These are phyloP conservation scores for Arthrinium puccinioides DNA, from an alignment of 2,329 filamentous ascomycete genomes.

Conservation along the genomic window DNA sequence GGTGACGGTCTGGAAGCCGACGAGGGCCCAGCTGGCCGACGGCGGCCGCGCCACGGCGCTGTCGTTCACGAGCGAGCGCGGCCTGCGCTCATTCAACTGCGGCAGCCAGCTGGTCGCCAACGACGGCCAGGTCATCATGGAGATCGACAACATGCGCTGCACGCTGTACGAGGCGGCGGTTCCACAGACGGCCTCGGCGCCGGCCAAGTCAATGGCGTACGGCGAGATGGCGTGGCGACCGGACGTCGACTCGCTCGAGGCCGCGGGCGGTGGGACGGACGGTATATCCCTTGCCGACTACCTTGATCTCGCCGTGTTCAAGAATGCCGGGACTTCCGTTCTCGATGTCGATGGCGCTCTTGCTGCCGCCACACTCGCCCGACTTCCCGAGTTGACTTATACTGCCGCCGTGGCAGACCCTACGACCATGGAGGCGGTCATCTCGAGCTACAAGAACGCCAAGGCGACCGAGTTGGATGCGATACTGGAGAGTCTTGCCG, in stretches of 20 bases:
- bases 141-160: constrained; percentile 17
- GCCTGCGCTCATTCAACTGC: constrained; percentile 13
- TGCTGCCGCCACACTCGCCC: constrained; percentile 6
- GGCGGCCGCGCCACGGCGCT: constrained; percentile 11
- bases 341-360: constrained; percentile 11
- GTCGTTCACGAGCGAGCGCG: constrained; percentile 12
- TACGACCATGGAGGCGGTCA: constrained; percentile 5
- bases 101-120: constrained; percentile 14
- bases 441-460: constrained; percentile 9
- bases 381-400: constrained; percentile 9
- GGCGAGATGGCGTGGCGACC: constrained; percentile 18
- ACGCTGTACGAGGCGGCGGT: constrained; percentile 21
- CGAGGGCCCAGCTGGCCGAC: constrained; percentile 4
- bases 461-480: constrained; percentile 11
- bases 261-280: neutral
- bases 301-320: constrained; percentile 18
- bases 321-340: constrained; percentile 13
- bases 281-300: constrained; percentile 7
- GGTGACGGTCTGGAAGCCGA: constrained; percentile 14
- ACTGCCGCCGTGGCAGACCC: constrained; percentile 8
- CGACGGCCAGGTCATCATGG: constrained; percentile 18
- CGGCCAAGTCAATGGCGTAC: constrained; percentile 8
- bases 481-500: too few relatives aligned
- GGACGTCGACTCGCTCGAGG: constrained; percentile 14
- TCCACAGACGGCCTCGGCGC: constrained; percentile 13